These are phyloP conservation scores for Rubia tinctorum DNA, from an alignment of 305 asterid genomes.

Conservation along the genomic window DNA sequence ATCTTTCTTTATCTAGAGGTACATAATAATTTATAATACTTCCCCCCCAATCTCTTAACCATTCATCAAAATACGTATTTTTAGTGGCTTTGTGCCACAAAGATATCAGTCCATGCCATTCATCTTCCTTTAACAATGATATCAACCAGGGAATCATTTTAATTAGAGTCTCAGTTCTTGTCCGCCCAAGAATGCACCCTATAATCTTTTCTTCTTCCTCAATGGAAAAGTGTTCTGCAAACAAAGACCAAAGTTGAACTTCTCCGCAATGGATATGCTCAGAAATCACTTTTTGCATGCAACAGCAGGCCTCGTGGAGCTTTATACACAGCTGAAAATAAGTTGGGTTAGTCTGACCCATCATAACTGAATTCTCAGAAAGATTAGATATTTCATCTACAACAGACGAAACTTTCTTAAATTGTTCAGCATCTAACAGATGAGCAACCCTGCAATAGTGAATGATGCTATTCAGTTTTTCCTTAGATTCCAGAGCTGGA, in stretches of 20 bases:
- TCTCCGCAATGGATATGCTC: constrained; percentile 80
- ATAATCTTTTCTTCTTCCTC: constrained; percentile 81
- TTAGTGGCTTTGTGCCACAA: constrained; percentile 65
- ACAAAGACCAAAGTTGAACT: constrained; percentile 64
- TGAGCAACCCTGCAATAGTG: constrained; percentile 78
- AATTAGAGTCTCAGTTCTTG: constrained; percentile 54
- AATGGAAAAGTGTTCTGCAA: constrained; percentile 55
- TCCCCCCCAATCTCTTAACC: constrained; percentile 93
- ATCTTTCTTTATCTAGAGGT: constrained; percentile 37
- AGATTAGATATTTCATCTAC: constrained; percentile 43
- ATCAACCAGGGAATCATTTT: constrained; percentile 83
- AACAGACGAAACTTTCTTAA: constrained; percentile 45
- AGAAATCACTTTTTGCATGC: constrained; percentile 62
- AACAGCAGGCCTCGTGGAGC: constrained; percentile 63
- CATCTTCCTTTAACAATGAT: constrained; percentile 54
- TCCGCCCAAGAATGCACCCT: constrained; percentile 75
- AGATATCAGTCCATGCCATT: constrained; percentile 51
- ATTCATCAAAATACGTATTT: constrained; percentile 65
- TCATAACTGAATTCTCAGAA: constrained; percentile 27
- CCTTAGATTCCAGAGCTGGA: constrained; percentile 83
- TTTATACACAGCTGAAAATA: constrained; percentile 48
- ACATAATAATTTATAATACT: constrained; percentile 45
- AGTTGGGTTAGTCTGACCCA: constrained; percentile 25
- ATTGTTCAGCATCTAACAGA: constrained; percentile 56
- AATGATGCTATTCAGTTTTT: constrained; percentile 58